Evolutionary conservation across 768 basidiomycete species (phyloP), one percentile per base, ranked within the genome.

Genomic region (Tricholomella constricta): DNA sequence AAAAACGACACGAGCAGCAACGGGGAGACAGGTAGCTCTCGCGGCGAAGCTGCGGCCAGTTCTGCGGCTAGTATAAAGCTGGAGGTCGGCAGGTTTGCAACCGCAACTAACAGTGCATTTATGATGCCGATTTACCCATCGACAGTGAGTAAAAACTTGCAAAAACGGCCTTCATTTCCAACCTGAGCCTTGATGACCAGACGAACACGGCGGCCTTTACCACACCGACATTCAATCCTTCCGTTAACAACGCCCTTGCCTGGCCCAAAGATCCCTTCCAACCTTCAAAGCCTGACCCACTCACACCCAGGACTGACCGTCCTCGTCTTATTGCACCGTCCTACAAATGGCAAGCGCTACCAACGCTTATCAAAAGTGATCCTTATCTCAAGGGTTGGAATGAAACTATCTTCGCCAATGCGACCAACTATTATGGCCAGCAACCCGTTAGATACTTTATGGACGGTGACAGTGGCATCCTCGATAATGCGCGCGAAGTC

Each of bases 301-400:
- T 85, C 32, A 69, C 68, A 45, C 75, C 86, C 29, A 87, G 93
- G 40, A 61, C 85, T 8, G 87, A 91, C 63, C 89, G 95, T 55
- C 97, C 97, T 22, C 89, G 91, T 38, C 79, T 99, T 44, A 87
- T 97, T 60, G 97, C 96, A 14, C 94, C 96, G 20, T 62, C 79
- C 9, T 94, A 94, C 80, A 94, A 93, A 71, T 98, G 97, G 96
- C 69, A 78, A 14, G 90, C 84, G 11, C 83, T 99, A 22, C 84
- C 88, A 4, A 65, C 66, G 20, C 78, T 97, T 60, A 96, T 98
- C 63, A 70, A 78, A 48, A 81, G 75, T 47, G 93, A 98, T 66
- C 84, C 91, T 3, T 98, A 99, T 74, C 79, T 98, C 63, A 74
- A 79, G 52, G 77, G 72, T 54, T 98, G 96, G 96, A 97, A 99